These are phyloP conservation scores for Phytopythium litorale DNA, from an alignment of 352 stramenopile genomes.

Conservation along the genomic window DNA sequence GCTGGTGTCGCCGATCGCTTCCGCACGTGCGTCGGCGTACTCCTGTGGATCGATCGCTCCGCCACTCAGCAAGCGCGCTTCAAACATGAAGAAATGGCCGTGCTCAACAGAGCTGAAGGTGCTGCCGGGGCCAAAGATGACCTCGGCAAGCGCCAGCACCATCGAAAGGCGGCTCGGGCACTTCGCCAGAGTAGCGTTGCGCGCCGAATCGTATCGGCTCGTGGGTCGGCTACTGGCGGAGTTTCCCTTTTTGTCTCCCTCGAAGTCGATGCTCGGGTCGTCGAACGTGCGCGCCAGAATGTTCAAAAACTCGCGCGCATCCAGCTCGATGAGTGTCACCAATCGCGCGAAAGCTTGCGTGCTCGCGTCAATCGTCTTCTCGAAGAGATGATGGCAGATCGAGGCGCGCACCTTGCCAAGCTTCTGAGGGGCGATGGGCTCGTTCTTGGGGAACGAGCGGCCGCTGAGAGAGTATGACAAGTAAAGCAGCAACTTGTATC, in stretches of 20 bases:
- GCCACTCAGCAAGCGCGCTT: slow-evolving; percentile 79
- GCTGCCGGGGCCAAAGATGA: slow-evolving; percentile 66
- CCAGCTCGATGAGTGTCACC: slow-evolving; percentile 67
- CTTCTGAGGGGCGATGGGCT: slow-evolving; percentile 58
- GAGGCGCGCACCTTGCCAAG: slow-evolving; percentile 64
- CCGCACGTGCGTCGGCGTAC: slow-evolving; percentile 67
- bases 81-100: slow-evolving; percentile 89
- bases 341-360: slow-evolving; percentile 75
- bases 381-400: slow-evolving; percentile 87
- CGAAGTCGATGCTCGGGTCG: slow-evolving; percentile 80
- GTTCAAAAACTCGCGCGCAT: slow-evolving; percentile 79
- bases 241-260: slow-evolving; percentile 76
- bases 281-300: slow-evolving; percentile 81
- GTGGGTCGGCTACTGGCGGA: slow-evolving; percentile 37
- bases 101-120: slow-evolving; percentile 80
- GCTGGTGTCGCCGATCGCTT: slow-evolving; percentile 43
- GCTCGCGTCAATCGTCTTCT: slow-evolving; percentile 40
- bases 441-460: slow-evolving; percentile 86
- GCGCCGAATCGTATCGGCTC: slow-evolving; percentile 73
- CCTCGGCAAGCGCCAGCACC: slow-evolving; percentile 75
- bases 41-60: slow-evolving; percentile 79
- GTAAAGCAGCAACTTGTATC: slow-evolving; percentile 89
- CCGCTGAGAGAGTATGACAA: slow-evolving; percentile 90
- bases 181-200: slow-evolving; percentile 65
- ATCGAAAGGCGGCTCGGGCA: slow-evolving; percentile 82